A percentile compares a stretch with the other conserved stretches of the same genome.
Conservation (phyloP, 352 stramenopile genomes). For the Globisporangium nagaii region DNA sequence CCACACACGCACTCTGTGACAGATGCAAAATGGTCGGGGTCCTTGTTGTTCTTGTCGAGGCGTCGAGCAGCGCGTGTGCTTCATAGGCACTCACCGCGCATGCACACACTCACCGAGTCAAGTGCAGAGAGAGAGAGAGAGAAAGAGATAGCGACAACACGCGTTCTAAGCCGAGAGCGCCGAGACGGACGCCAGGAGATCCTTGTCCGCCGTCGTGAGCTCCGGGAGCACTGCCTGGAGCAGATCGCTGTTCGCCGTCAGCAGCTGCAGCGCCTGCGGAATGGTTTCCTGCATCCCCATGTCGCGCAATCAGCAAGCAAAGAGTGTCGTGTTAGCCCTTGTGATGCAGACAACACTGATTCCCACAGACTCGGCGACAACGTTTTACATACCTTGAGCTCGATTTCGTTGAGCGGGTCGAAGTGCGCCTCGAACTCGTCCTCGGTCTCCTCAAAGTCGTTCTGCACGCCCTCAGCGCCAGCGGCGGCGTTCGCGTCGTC, state of each 20-base stretch:
- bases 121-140: slow-evolving; percentile 15
- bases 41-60: no score
- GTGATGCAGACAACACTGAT: no score
- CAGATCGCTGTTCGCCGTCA: slow-evolving; percentile 42
- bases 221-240: slow-evolving; percentile 64
- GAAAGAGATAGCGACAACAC: no score
- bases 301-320: no score
- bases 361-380: no score
- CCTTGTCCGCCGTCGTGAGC: slow-evolving; percentile 63
- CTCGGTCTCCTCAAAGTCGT: slow-evolving; percentile 48
- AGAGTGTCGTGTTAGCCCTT: no score
- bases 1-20: not conserved
- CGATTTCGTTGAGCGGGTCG: slow-evolving; percentile 71
- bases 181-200: slow-evolving; percentile 45
- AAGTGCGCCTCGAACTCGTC: slow-evolving; percentile 81
- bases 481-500: slow-evolving; percentile 21
- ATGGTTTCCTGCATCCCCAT: slow-evolving; percentile 36
- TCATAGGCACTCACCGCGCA: not conserved
- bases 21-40: not conserved
- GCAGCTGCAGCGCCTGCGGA: slow-evolving; percentile 44
- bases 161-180: slow-evolving; percentile 33
- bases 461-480: slow-evolving; percentile 26
- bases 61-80: no score
- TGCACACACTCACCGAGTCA: not conserved
- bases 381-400: slow-evolving; percentile 53